Evolutionary conservation across 495 filamentous ascomycete genomes (phyloP).

Genomic region (Penicillium tannophilum): DNA sequence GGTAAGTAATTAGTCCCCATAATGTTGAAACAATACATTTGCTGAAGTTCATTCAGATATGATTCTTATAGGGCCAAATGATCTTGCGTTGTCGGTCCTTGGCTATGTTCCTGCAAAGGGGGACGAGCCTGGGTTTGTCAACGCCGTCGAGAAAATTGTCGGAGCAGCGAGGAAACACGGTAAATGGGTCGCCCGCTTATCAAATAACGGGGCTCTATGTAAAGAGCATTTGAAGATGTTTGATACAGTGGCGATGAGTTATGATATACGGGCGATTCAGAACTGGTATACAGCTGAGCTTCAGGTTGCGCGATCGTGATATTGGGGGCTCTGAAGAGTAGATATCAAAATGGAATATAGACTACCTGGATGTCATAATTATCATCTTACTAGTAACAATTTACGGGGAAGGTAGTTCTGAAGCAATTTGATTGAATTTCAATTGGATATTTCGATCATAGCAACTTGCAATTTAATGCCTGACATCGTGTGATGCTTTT

Average conservation of each 20-base stretch:
- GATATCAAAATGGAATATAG: too few relatives aligned
- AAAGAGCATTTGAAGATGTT: constrained; percentile 31
- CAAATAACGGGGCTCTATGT: constrained; percentile 30
- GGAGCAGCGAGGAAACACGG: constrained; percentile 32
- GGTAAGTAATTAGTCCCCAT: constrained; percentile 8
- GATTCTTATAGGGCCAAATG: constrained; percentile 73
- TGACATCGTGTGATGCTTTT: too few relatives aligned
- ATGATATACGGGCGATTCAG: constrained; percentile 40
- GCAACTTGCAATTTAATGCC: too few relatives aligned
- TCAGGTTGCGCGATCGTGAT: constrained; percentile 22
- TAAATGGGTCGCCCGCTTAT: constrained; percentile 37
- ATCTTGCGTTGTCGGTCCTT: constrained; percentile 29
- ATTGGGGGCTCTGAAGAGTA: too few relatives aligned
- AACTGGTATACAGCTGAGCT: constrained; percentile 42
- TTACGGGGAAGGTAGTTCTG: too few relatives aligned
- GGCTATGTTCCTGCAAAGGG: constrained; percentile 32
- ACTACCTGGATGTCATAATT: too few relatives aligned
- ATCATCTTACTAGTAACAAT: too few relatives aligned
- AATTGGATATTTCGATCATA: too few relatives aligned
- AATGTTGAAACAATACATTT: background rate
- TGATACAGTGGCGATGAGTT: constrained; percentile 39
- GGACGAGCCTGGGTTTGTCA: constrained; percentile 35
- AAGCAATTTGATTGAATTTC: too few relatives aligned
- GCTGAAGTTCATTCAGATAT: constrained; percentile 20
- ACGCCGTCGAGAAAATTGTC: constrained; percentile 34